Percentiles rank a stretch among this genome's conserved stretches.
phyloP scores from a whole-genome alignment of 495 filamentous ascomycete species.

The Penicillium verhagenii region DNA sequence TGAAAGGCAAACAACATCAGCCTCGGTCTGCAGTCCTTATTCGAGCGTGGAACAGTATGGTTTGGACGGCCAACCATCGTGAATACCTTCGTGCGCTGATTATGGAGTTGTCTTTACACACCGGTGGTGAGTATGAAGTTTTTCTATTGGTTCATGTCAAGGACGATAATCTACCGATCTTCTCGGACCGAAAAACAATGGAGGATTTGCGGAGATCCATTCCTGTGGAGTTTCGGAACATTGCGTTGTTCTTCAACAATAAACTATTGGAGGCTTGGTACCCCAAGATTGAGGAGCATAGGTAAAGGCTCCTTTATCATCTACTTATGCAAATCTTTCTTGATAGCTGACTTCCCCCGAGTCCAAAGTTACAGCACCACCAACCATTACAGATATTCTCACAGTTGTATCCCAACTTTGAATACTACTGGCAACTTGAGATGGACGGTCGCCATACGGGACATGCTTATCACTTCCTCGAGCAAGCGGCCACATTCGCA shows the following conservation, averaged over 20 bases:
- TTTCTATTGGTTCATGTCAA: slow-evolving; percentile 75
- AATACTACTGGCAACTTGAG: slow-evolving; percentile 77
- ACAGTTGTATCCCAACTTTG: slow-evolving; percentile 66
- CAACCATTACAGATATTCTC: slow-evolving; percentile 54
- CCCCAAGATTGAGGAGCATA: slow-evolving; percentile 28
- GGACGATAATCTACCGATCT: slow-evolving; percentile 49
- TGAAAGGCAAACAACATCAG: slow-evolving; percentile 13
- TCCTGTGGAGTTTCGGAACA: slow-evolving; percentile 63
- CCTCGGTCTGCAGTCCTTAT: slow-evolving; percentile 67
- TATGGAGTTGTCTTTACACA: slow-evolving; percentile 67
- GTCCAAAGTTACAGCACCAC: slow-evolving; percentile 27
- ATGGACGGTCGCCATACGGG: slow-evolving; percentile 70
- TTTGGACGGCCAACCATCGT: slow-evolving; percentile 69
- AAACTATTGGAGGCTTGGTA: slow-evolving; percentile 30
- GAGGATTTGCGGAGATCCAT: slow-evolving; percentile 44
- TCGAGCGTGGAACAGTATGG: slow-evolving; percentile 64
- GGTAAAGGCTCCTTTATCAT: slow-evolving; percentile 15
- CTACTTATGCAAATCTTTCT: neutral
- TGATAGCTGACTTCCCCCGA: neutral
- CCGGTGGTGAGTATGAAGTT: slow-evolving; percentile 76
- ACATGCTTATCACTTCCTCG: slow-evolving; percentile 68
- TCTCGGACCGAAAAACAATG: slow-evolving; percentile 54
- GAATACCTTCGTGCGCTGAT: slow-evolving; percentile 71
- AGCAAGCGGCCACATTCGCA: slow-evolving; percentile 57
- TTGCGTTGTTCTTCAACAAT: slow-evolving; percentile 66